These are phyloP conservation scores for Coniochaeta hoffmannii DNA, from an alignment of 2,329 filamentous ascomycete species.

Conservation along the genomic window DNA sequence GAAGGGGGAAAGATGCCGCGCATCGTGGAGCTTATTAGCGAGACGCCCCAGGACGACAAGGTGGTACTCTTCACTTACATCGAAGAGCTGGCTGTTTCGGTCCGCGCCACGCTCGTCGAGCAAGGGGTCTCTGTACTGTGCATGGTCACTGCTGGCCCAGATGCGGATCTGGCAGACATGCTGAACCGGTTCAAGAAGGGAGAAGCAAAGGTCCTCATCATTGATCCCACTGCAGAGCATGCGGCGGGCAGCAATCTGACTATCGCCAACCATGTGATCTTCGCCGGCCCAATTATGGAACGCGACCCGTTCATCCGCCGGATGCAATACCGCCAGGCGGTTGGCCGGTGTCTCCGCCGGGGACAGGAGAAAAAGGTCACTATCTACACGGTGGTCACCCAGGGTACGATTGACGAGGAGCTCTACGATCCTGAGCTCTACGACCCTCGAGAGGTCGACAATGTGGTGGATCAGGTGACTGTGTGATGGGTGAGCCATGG, in stretches of 20 bases:
- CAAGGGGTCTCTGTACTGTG: conserved; percentile 10
- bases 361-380: conserved; percentile 29
- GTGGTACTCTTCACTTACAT: conserved; percentile 32
- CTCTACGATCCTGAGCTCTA: not conserved
- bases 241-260: conserved; percentile 34
- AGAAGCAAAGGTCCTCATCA: conserved; percentile 22
- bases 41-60: conserved; percentile 15
- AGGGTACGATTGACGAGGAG: conserved; percentile 29
- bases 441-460: not conserved
- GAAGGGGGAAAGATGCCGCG: conserved; percentile 1
- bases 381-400: conserved; percentile 31
- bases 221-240: conserved; percentile 28
- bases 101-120: conserved; percentile 13
- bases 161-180: not conserved
- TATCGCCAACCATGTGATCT: conserved; percentile 34
- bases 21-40: conserved; percentile 16
- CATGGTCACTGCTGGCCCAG: not conserved
- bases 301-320: conserved; percentile 23
- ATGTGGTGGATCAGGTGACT: not conserved
- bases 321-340: conserved; percentile 30
- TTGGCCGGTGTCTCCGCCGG: conserved; percentile 29
- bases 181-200: conserved; percentile 21
- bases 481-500: not conserved
- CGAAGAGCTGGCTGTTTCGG: conserved; percentile 17
- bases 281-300: conserved; percentile 26